A percentile compares a stretch with the other conserved stretches of the same genome.
Evolutionary conservation across 345 rosid species (phyloP).

Genomic region (Microthlaspi erraticum): DNA sequence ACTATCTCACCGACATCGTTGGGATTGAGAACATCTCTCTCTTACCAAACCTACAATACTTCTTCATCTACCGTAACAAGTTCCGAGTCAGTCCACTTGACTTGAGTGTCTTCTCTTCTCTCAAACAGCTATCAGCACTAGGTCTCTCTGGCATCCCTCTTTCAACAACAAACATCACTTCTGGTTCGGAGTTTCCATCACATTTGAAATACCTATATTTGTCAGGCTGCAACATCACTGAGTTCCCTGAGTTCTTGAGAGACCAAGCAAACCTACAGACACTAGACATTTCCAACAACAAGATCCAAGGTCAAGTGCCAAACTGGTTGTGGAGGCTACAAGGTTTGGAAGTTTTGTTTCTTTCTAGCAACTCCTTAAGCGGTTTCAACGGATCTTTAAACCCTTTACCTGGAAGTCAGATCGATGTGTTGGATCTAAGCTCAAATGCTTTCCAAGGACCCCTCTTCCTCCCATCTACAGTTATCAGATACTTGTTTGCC

Average conservation of each 20-base stretch:
- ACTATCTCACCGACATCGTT: background rate
- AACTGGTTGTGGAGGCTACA: constrained; percentile 13
- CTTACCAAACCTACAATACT: background rate
- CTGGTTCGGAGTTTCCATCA: background rate
- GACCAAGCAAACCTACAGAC: background rate
- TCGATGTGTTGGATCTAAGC: background rate
- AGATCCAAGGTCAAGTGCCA: constrained; percentile 9
- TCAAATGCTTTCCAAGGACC: constrained; percentile 17
- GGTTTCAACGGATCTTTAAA: background rate
- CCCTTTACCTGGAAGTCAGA: background rate
- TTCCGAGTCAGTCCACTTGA: background rate
- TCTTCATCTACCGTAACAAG: background rate
- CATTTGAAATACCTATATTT: background rate
- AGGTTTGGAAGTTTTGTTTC: background rate
- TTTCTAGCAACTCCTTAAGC: background rate
- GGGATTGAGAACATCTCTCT: background rate
- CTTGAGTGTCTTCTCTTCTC: background rate
- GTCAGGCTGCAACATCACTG: constrained; percentile 15
- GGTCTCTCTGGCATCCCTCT: background rate
- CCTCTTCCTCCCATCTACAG: constrained; percentile 12
- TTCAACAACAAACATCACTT: background rate
- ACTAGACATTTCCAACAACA: constrained; percentile 16
- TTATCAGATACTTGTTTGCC: background rate
- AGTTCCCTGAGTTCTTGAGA: constrained; percentile 10
- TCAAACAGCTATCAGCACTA: background rate